Base-by-base conservation (phyloP, 2,329 filamentous ascomycete species). In the Curvularia sp. region DNA sequence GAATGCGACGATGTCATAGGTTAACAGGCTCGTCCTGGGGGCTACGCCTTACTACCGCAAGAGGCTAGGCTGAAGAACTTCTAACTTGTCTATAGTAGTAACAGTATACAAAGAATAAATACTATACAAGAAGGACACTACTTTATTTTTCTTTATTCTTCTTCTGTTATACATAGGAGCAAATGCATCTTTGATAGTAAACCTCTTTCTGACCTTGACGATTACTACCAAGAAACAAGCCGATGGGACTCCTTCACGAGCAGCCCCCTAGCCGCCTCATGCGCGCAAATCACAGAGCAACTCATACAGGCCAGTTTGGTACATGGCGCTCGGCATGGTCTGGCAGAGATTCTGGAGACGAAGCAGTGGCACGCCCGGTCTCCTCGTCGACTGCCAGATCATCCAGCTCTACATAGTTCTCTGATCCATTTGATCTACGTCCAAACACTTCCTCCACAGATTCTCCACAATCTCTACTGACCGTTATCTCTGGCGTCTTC, bases 351-450 rank as follows among this genome's bases (percentile, higher is more conserved):
- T 49, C 35, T 41, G 46, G 53, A 43, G 38, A 49, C 35, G 26
- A 43, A 42, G 35, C 38, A 43, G 53, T 49, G 22, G 33, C 46
- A 28, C 46, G 53, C 38, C 53, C 38, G 35, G 53, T 49, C 35
- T 39, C 31, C 43, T 55, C 53, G 9, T 55, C 46, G 53, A 55
- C 44, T 26, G 39, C 46, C n/a, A 55, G 44, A 55, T 55, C 46
- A 47, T 55, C 53, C 20, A 55, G 20, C 53, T 55, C 53, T 35
- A 55, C 28, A 28, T 55, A 42, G 31, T 43, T 41, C 44, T 49
- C 13, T 42, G 50, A 53, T 53, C 41, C 24, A 53, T 26, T 39
- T n/a, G 44, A 49, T 42, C 44, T 35, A 24, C 44, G 38, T 49
- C 38, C 53, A 30, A 55, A 49, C 13, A 49, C 53, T 26, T 48